Percentiles rank a stretch among this genome's conserved stretches.
Evolutionary conservation across 139 green algal genomes (phyloP).

Genomic region (Ostreobium quekettii): DNA sequence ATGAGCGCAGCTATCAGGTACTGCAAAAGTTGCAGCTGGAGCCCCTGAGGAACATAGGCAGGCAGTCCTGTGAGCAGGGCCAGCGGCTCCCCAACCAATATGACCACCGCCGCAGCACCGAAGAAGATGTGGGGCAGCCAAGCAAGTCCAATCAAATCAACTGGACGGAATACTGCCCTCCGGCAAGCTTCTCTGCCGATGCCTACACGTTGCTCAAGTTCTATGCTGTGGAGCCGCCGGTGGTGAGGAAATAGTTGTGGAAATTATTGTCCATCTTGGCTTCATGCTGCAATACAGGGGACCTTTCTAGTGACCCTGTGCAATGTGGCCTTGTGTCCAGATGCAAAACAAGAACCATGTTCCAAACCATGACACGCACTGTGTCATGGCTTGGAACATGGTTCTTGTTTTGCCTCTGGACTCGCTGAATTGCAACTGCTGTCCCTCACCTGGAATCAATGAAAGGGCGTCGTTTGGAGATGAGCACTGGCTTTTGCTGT

Average conservation of each 20-base stretch:
- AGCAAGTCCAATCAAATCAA: not conserved
- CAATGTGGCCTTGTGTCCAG: not conserved
- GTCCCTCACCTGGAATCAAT: not conserved
- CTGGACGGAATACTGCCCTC: slow-evolving; percentile 29
- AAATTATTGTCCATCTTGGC: too few species aligned
- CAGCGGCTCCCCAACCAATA: slow-evolving; percentile 33
- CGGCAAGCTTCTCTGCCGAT: slow-evolving; percentile 31
- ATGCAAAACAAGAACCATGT: slow-evolving; percentile 4
- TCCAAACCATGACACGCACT: not conserved
- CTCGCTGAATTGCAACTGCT: not conserved
- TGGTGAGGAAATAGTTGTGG: too few species aligned
- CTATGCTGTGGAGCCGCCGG: slow-evolving; percentile 30
- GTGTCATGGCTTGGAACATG: not conserved
- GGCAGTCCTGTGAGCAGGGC: not conserved
- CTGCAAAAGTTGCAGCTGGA: slow-evolving; percentile 23
- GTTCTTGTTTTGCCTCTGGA: slow-evolving; percentile 6
- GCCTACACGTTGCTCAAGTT: slow-evolving; percentile 54
- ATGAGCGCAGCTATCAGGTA: slow-evolving; percentile 31
- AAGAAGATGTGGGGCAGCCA: slow-evolving; percentile 7
- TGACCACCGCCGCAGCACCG: not conserved
- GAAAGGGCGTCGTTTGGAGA: slow-evolving; percentile 3
- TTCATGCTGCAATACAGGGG: too few species aligned
- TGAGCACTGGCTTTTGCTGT: too few species aligned
- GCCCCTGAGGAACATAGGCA: not conserved
- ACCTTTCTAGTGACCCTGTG: not conserved